A percentile compares a stretch with the other conserved stretches of the same genome.
Conservation (phyloP, 139 green algal genomes). For the Chlorella vulgaris region DNA sequence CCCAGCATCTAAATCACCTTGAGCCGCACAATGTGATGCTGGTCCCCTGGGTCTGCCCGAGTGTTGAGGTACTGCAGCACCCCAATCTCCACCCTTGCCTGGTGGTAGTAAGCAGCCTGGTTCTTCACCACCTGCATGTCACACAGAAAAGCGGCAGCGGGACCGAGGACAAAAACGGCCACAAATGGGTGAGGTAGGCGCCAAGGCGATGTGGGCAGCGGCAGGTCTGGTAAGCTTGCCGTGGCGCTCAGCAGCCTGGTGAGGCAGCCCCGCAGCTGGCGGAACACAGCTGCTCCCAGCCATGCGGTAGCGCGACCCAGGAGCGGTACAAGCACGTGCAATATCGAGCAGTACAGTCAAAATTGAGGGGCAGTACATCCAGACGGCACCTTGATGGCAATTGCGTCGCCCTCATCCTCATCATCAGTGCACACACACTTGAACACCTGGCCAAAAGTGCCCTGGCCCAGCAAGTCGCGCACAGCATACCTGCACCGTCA, state of each 20-base stretch:
- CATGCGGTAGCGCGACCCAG: too few species aligned
- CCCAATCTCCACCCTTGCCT: slow-evolving; percentile 86
- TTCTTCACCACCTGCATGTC: slow-evolving; percentile 93
- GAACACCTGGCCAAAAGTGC: slow-evolving; percentile 97
- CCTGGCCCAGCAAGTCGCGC: slow-evolving; percentile 83
- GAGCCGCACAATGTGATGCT: slow-evolving; percentile 94
- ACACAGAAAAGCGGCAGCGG: not conserved
- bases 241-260: not conserved
- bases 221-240: not conserved
- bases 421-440: slow-evolving; percentile 56
- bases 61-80: slow-evolving; percentile 94
- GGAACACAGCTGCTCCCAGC: not conserved
- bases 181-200: too few species aligned
- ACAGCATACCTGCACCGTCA: slow-evolving; percentile 79
- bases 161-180: too few species aligned
- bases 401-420: slow-evolving; percentile 25
- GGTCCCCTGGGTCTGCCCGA: slow-evolving; percentile 77
- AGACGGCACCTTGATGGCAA: slow-evolving; percentile 78
- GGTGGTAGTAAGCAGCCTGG: slow-evolving; percentile 92
- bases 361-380: too few species aligned
- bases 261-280: too few species aligned
- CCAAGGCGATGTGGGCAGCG: not conserved
- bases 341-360: too few species aligned
- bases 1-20: slow-evolving; percentile 29
- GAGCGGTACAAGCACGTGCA: too few species aligned